Conservation (phyloP, 805 yeast species). For the Pichia heedii region DNA sequence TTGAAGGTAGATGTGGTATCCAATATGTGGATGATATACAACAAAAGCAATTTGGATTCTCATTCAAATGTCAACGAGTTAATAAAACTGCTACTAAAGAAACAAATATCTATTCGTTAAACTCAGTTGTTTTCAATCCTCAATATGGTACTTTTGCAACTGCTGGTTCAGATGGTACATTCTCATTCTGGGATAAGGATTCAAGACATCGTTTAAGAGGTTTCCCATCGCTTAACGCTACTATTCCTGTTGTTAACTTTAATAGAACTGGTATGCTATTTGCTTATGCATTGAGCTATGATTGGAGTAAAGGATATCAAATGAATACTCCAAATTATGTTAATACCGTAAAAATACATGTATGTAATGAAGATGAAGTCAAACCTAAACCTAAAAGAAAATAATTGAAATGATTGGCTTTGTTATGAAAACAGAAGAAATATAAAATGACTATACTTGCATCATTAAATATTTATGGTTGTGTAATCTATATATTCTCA, state of each 20-base stretch:
- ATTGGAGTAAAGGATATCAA: conserved; percentile 89
- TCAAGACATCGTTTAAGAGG: conserved; percentile 80
- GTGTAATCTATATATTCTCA: too few relatives aligned
- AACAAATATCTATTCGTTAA: conserved; percentile 67
- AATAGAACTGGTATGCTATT: conserved; percentile 75
- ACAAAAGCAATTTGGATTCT: conserved; percentile 64
- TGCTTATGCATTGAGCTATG: conserved; percentile 90
- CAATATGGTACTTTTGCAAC: conserved; percentile 84
- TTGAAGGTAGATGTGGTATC: conserved; percentile 93
- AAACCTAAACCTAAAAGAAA: conserved; percentile 41
- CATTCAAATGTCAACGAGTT: conserved; percentile 92
- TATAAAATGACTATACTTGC: too few relatives aligned
- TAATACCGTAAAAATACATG: conserved; percentile 70
- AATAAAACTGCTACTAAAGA: conserved; percentile 45
- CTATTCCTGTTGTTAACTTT: conserved; percentile 72
- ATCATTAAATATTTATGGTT: too few relatives aligned
- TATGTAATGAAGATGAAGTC: conserved; percentile 78
- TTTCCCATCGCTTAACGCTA: conserved; percentile 55
- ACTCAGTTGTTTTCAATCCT: conserved; percentile 81
- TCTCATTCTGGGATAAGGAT: conserved; percentile 94
- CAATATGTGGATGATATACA: conserved; percentile 82
- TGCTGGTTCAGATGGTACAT: conserved; percentile 90
- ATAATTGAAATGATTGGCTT: conserved; percentile 1
- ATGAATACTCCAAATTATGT: conserved; percentile 71
- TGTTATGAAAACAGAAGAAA: too few relatives aligned